Conservation (phyloP, 306 rosid genomes). For the Ormosia emarginata region DNA sequence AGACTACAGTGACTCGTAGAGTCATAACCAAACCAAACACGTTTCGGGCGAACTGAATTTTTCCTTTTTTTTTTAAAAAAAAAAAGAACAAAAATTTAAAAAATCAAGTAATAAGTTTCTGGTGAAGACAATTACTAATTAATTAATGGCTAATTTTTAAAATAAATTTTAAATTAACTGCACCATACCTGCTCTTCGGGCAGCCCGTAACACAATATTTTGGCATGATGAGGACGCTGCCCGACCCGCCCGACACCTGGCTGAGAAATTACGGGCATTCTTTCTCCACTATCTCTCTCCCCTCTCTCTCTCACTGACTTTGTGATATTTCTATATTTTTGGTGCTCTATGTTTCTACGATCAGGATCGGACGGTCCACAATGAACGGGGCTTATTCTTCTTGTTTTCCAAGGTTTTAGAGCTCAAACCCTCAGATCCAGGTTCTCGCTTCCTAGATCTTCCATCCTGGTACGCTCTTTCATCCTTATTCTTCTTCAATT, state of each 20-base stretch:
- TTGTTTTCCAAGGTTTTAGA: conserved; percentile 47
- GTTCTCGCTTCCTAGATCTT: conserved; percentile 44
- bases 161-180: conserved; percentile 8
- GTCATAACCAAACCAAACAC: neutral
- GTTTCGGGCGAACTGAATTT: too few relatives aligned
- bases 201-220: conserved; percentile 37
- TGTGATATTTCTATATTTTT: conserved; percentile 60
- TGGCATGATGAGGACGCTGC: conserved; percentile 12
- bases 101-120: conserved; percentile 21
- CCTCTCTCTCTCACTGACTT: conserved; percentile 24
- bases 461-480: conserved; percentile 45
- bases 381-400: conserved; percentile 45
- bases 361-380: conserved; percentile 69
- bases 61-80: too few relatives aligned
- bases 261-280: conserved; percentile 69
- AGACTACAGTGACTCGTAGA: too few relatives aligned
- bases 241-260: conserved; percentile 59
- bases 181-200: conserved; percentile 49
- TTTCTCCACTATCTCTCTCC: conserved; percentile 42
- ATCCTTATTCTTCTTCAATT: conserved; percentile 2
- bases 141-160: conserved; percentile 18
- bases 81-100: neutral
- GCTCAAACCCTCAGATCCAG: conserved; percentile 49
- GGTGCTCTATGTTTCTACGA: conserved; percentile 44
- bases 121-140: conserved; percentile 18